These are phyloP conservation scores for Rhodotorula sp. DNA, from an alignment of 1,284 basidiomycete genomes.

Conservation along the genomic window DNA sequence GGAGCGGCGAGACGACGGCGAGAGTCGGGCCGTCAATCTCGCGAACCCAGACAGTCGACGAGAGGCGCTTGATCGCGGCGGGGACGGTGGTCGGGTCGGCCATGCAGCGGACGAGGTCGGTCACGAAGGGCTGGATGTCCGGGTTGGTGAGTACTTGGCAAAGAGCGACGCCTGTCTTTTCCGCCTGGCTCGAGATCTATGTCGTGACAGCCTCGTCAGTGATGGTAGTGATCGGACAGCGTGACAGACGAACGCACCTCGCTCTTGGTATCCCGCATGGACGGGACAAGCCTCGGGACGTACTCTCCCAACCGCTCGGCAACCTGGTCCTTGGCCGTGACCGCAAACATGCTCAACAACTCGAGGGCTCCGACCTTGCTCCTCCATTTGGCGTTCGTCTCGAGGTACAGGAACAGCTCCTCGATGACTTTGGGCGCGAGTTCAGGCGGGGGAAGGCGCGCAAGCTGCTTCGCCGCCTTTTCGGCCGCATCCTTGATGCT, in stretches of 20 bases:
- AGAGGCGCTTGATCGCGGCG: constrained; percentile 91
- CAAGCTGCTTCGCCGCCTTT: constrained; percentile 76
- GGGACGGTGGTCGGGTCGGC: constrained; percentile 77
- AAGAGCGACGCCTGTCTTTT: constrained; percentile 88
- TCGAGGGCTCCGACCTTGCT: constrained; percentile 93
- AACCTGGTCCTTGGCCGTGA: constrained; percentile 69
- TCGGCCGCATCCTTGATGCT: constrained; percentile 80
- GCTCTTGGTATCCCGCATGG: constrained; percentile 96
- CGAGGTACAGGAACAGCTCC: constrained; percentile 68
- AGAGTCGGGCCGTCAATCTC: constrained; percentile 95
- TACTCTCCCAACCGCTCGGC: constrained; percentile 78
- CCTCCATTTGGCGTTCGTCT: constrained; percentile 82
- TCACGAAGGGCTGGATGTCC: constrained; percentile 87
- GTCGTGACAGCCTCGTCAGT: background rate
- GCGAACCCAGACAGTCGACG: constrained; percentile 92
- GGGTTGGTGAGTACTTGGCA: constrained; percentile 92
- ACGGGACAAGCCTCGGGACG: constrained; percentile 80
- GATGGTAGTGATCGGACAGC: background rate
- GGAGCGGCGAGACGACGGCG: constrained; percentile 90
- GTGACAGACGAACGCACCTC: constrained; percentile 61
- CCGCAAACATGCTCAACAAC: constrained; percentile 46
- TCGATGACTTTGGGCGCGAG: constrained; percentile 70
- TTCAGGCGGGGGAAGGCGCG: constrained; percentile 82
- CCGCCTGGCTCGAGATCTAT: constrained; percentile 81
- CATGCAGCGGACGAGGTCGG: constrained; percentile 86